Base-by-base conservation (phyloP, 208 protist genomes). In the Blechomonas ayalai region DNA sequence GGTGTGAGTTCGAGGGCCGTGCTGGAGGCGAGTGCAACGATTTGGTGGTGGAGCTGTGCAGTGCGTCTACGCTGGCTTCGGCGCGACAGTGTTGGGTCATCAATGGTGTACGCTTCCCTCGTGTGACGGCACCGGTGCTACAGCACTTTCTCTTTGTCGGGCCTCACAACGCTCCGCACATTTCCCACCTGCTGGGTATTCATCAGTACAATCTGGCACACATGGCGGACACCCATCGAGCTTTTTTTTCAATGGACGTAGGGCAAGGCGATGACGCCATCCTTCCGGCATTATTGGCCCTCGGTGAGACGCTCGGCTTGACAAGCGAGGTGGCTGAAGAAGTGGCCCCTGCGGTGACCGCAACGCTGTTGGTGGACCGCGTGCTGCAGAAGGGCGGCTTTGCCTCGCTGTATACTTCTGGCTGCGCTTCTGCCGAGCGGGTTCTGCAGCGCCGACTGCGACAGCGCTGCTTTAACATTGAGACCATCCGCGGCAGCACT, bases 401-500 rank as follows among this genome's bases (percentile, higher is more conserved):
- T 33, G 2, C 47, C 12, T 24, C 2, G 19, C 22, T 54, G 23
- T 36, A 52, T 23, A 29, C 16, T 42, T 5, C 58, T 33, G 20
- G 13, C 26, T n/a, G 10, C 35, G 26, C 54, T 20, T 41, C 43
- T 1, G 68, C 58, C 10, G 43, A 59, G 27, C 43, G 59, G 20
- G 23, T 44, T 22, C 40, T 72, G 34, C 67, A 77, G 25, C 72
- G 63, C 13, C 76, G 82, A 10, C 52, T 74, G 27, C 73, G 75
- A 0, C 82, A 88, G 50, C 76, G 86, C 19, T 61, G 62, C 26
- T 92, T 79, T 42, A 87, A 90, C 47, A 66, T 95, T 15, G 83
- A 95, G 50, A 53, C 69, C 2, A 48, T 95, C 27, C 73, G 82
- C 8, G 75, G 60, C 18, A 82, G 72, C 43, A 67, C 64, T 38